Conservation (phyloP, 2,329 filamentous ascomycete species). For the Cercospora sesami region DNA sequence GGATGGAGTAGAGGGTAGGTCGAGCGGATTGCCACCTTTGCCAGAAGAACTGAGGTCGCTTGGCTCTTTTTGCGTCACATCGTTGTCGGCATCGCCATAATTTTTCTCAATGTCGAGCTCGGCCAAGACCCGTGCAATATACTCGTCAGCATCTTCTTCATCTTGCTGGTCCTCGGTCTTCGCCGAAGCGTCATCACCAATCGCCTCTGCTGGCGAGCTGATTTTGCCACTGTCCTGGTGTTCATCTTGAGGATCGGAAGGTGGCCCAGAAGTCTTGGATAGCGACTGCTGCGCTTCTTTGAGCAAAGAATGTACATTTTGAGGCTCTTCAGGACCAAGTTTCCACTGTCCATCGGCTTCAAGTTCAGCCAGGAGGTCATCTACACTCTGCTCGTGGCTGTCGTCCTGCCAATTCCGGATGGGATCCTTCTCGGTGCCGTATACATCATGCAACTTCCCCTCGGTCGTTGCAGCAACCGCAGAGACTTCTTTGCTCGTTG, state of each 20-base stretch:
- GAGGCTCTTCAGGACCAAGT: conserved; percentile 43
- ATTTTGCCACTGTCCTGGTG: conserved; percentile 2
- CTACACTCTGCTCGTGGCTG: conserved; percentile 49
- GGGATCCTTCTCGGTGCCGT: conserved; percentile 26
- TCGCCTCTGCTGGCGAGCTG: neutral
- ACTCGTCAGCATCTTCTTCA: conserved; percentile 47
- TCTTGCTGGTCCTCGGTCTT: conserved; percentile 35
- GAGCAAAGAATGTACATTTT: conserved; percentile 44
- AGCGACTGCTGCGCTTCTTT: conserved; percentile 45
- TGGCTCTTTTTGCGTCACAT: conserved; percentile 6
- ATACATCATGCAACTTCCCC: conserved; percentile 26
- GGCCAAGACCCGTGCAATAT: conserved; percentile 49
- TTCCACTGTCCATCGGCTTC: conserved; percentile 43
- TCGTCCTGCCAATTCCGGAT: conserved; percentile 39
- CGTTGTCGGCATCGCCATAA: conserved; percentile 33
- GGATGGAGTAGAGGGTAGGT: conserved; percentile 39
- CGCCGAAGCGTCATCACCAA: conserved; percentile 12
- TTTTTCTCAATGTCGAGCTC: conserved; percentile 48
- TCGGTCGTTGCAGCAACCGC: neutral
- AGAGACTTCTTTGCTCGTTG: neutral
- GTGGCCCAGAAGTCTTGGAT: conserved; percentile 29
- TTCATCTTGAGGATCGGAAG: neutral
- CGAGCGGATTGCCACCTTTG: conserved; percentile 8
- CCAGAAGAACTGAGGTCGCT: neutral
- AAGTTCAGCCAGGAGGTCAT: conserved; percentile 49